These are phyloP conservation scores for Tulasnella sp. DNA, from an alignment of 768 basidiomycete species.

Conservation along the genomic window DNA sequence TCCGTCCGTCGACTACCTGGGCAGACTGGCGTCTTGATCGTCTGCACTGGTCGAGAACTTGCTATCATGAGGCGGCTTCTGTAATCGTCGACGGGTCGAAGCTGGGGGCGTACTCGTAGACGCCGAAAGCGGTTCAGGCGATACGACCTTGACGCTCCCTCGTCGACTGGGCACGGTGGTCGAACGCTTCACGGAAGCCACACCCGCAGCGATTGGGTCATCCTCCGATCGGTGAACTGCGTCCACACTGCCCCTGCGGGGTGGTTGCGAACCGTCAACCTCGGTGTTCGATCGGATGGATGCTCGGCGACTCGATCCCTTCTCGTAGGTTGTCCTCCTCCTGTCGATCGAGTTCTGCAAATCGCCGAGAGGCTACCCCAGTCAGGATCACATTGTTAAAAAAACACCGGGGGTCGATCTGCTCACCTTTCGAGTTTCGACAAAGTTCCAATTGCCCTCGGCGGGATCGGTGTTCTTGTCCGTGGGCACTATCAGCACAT, in stretches of 20 bases:
- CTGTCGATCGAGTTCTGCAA: neutral
- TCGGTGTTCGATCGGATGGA: neutral
- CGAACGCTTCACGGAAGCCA: conserved; percentile 4
- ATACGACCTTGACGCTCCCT: neutral
- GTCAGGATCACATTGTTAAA: neutral
- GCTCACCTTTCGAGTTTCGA: conserved; percentile 11
- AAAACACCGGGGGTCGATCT: neutral
- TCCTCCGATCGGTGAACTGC: neutral
- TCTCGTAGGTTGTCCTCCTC: neutral
- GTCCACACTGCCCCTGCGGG: neutral
- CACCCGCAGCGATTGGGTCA: neutral
- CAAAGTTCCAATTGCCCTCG: conserved; percentile 14
- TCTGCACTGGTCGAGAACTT: neutral
- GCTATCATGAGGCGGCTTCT: neutral
- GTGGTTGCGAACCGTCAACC: neutral
- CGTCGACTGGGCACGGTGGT: conserved; percentile 3
- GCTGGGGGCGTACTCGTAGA: neutral
- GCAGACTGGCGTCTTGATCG: neutral
- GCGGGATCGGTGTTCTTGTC: conserved; percentile 11
- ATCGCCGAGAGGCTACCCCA: neutral
- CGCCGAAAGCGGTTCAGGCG: neutral
- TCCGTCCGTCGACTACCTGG: neutral
- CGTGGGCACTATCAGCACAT: conserved; percentile 12
- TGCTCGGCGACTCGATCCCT: neutral
- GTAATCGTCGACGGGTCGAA: neutral